phyloP scores from a whole-genome alignment of 306 rosid species.

The Macrotyloma uniflorum region DNA sequence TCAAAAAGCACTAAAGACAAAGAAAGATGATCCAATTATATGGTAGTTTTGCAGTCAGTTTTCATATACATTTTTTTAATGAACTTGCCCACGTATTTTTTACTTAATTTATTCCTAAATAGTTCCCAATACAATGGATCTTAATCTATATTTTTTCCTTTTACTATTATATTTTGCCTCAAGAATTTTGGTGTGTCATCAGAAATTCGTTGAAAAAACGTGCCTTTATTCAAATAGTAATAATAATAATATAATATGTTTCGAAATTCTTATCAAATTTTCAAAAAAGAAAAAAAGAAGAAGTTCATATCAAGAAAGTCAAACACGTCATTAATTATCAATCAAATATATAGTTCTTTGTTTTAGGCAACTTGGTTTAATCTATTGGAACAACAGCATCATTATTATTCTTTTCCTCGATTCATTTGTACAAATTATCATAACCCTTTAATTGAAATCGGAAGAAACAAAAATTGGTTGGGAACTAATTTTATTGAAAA shows the following conservation, averaged over 20 bases:
- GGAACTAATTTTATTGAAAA: not conserved
- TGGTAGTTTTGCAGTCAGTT: not conserved
- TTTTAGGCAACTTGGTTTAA: not conserved
- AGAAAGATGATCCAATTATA: not conserved
- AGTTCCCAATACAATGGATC: not conserved
- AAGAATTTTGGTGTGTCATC: not conserved
- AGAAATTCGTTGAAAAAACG: not conserved
- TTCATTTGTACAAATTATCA: not conserved
- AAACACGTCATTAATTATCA: not conserved
- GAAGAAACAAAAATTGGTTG: not conserved
- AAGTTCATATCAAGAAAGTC: not conserved
- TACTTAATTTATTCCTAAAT: not conserved
- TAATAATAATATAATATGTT: not conserved
- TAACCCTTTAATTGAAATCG: not conserved
- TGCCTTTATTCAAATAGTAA: not conserved
- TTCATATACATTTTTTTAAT: not conserved
- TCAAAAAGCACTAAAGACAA: not conserved
- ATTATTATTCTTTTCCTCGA: not conserved
- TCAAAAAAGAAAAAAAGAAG: not conserved
- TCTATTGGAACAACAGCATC: not conserved
- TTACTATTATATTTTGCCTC: not conserved
- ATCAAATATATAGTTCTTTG: not conserved
- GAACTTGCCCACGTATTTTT: not conserved
- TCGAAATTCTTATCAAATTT: not conserved
- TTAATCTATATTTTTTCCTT: no score